These are phyloP conservation scores for Pelargonium citronellum DNA, from an alignment of 441 rosid species.

Conservation along the genomic window DNA sequence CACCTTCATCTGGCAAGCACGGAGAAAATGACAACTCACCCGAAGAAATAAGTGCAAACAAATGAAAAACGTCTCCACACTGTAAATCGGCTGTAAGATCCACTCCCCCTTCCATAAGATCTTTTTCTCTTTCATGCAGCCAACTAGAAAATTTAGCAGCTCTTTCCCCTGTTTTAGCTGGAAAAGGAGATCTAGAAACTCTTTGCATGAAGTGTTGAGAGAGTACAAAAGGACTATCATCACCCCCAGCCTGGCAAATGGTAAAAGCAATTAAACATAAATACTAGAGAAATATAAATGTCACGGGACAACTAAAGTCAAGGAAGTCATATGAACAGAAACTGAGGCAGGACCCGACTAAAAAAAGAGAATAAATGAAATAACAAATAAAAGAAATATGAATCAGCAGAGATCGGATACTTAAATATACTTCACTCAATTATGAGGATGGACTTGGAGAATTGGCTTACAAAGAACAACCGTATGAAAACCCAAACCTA, in stretches of 20 bases:
- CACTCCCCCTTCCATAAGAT: conserved; percentile 49
- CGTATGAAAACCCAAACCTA: not conserved
- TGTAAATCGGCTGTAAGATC: conserved; percentile 67
- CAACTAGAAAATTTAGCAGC: conserved; percentile 69
- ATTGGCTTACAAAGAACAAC: not conserved
- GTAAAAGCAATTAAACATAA: conserved; percentile 19
- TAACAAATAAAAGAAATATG: not conserved
- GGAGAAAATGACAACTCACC: conserved; percentile 72
- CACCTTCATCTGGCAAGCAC: conserved; percentile 76
- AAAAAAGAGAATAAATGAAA: not conserved
- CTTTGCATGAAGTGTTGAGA: conserved; percentile 77
- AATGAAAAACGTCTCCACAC: conserved; percentile 79
- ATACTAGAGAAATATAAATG: not conserved
- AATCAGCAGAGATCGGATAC: not conserved
- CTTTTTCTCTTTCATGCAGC: conserved; percentile 58
- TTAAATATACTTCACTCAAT: not conserved
- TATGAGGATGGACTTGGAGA: not conserved
- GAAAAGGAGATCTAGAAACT: conserved; percentile 74
- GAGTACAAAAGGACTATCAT: conserved; percentile 73
- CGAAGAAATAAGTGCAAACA: conserved; percentile 68
- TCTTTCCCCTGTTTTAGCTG: conserved; percentile 73
- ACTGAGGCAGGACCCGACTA: not conserved
- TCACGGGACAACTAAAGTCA: not conserved
- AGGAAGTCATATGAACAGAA: not conserved
- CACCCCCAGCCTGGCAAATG: conserved; percentile 77